Evolutionary conservation across 2,329 filamentous ascomycete genomes (phyloP).

Genomic region (Pleochaeta shiraiana): DNA sequence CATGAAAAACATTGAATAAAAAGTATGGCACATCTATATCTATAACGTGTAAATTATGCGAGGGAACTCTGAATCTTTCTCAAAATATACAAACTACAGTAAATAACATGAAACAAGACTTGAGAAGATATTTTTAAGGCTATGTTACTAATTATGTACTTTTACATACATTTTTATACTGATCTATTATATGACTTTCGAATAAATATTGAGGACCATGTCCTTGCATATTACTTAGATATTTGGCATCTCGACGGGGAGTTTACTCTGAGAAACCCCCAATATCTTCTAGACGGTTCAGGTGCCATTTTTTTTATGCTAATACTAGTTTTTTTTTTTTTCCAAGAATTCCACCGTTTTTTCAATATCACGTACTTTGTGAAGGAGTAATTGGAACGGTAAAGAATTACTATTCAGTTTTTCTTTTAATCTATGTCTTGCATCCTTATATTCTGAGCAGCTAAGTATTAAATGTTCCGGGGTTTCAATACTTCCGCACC

Average conservation of each 20-base stretch:
- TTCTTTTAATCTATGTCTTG: slow-evolving; percentile 3
- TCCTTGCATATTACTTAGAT: background rate
- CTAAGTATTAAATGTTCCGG: background rate
- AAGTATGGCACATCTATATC: no score
- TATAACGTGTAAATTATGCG: no score
- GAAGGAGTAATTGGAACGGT: background rate
- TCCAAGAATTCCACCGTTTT: background rate
- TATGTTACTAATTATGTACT: no score
- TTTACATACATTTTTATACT: no score
- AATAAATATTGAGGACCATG: background rate
- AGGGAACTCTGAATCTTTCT: no score
- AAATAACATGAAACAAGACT: no score
- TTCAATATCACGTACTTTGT: background rate
- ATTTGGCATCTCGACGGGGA: background rate
- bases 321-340: background rate
- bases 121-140: no score
- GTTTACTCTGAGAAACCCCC: background rate
- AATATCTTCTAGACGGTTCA: background rate
- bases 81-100: no score
- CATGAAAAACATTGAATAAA: no score
- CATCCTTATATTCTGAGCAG: background rate
- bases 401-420: slow-evolving; percentile 1
- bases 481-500: background rate
- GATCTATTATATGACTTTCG: background rate
- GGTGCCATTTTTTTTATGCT: background rate